Evolutionary conservation across 2,329 filamentous ascomycete species (phyloP), one percentile per base, ranked within the genome.

Genomic region (Alternaria hordeiaustralica): DNA sequence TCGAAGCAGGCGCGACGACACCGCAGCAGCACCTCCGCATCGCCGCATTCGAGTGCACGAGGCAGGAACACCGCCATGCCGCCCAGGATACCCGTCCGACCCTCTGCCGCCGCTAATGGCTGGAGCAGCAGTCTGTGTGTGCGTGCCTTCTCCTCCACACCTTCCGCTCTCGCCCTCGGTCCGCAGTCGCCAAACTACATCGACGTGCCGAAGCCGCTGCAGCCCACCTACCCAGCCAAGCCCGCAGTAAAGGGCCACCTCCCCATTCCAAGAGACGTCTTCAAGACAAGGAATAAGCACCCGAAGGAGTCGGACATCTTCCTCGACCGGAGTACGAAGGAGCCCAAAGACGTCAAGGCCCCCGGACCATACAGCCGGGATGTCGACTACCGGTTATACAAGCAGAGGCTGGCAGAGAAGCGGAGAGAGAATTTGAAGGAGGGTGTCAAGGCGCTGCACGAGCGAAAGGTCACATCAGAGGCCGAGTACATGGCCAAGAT

Each of bases 131-230:
- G 58, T 54, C 49, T 61, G 13, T 65, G 47, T 57, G 44, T 67
- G 54, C 71, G 69, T 55, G 56, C 81, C 59, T 87, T 86, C 74
- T 81, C 82, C 66, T 83, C 84, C 23, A 82, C 85, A 15, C 53
- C 82, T 18, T 47, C 78, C n/a, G 71, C 74, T 61, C 77, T 75
- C 53, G 81, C 82, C 54, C 84, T 94, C 67, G 90, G 91, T 18
- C 95, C 96, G 53, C 92, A 97, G 78, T 97, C 94, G 36, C 95
- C 96, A 50, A 87, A 88, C 68, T 98, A 92, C 84, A 92, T 98
- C 82, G 89, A 93, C 69, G 85, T 97, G 59, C 95, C 94, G 51
- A 85, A 86, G 70, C 87, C 92, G 53, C 87, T 89, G n/a, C 93
- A 97, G 78, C 88, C 90, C 55, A 85, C 87, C n/a, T 80, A 82